Evolutionary conservation across 2,329 filamentous ascomycete genomes (phyloP).

Genomic region (Gnomoniopsis smithogilvyi): DNA sequence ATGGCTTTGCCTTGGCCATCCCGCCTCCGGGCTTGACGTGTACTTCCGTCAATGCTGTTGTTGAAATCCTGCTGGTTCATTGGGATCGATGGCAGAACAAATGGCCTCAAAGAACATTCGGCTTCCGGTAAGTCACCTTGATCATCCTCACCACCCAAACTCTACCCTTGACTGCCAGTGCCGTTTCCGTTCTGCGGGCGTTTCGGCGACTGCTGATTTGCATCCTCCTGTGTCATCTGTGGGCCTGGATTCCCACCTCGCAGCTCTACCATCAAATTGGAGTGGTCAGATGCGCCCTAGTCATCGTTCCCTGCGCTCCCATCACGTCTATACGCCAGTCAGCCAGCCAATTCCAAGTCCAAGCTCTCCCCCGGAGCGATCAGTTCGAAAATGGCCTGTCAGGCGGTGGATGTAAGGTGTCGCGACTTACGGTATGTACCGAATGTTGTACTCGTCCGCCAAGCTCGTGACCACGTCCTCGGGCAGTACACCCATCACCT

Average conservation of each 20-base stretch:
- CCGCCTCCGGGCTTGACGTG: neutral
- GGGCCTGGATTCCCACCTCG: neutral
- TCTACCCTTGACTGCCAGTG: neutral
- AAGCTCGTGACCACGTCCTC: conserved; percentile 61
- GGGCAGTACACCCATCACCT: conserved; percentile 79
- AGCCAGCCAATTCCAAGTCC: neutral
- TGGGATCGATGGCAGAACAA: too few species aligned
- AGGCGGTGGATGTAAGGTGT: too few species aligned
- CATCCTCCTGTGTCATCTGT: neutral
- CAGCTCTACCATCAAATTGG: conserved; percentile 13
- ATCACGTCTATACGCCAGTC: conserved; percentile 42
- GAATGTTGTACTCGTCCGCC: conserved; percentile 61
- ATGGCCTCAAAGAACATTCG: too few species aligned
- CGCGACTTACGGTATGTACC: conserved; percentile 61
- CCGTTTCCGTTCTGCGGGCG: neutral
- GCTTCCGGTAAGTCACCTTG: neutral
- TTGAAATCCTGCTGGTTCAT: too few species aligned
- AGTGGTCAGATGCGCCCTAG: conserved; percentile 14
- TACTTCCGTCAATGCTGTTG: too few species aligned
- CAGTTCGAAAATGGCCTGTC: neutral
- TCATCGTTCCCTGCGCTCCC: conserved; percentile 52
- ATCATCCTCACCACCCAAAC: neutral
- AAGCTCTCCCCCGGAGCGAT: neutral
- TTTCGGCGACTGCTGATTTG: neutral
- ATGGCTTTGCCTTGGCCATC: neutral